A percentile compares a stretch with the other conserved stretches of the same genome.
Evolutionary conservation across 139 green algal species (phyloP).

Genomic region (Closterium sp.): DNA sequence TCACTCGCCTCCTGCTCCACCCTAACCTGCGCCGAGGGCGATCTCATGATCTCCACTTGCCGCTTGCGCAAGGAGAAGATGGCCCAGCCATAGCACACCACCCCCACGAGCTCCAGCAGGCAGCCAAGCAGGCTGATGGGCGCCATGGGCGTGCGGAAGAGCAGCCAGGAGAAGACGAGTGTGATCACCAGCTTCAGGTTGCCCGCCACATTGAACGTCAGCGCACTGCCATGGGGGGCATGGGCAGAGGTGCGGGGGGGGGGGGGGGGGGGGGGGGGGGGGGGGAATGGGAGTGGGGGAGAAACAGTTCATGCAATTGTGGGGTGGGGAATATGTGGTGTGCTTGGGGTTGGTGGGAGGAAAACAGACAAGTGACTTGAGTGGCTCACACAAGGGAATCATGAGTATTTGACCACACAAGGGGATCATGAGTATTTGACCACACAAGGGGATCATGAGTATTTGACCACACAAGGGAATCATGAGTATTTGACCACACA

Average conservation of each 20-base stretch:
- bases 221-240: not conserved
- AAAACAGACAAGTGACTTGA: too few relatives aligned
- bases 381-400: too few relatives aligned
- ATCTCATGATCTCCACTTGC: not conserved
- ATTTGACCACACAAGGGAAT: not conserved
- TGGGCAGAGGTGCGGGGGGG: too few relatives aligned
- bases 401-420: not conserved
- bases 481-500: not conserved
- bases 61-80: not conserved
- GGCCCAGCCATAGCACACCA: slow-evolving; percentile 13
- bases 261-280: too few relatives aligned
- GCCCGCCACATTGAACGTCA: slow-evolving; percentile 39
- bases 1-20: slow-evolving; percentile 3
- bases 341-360: too few relatives aligned
- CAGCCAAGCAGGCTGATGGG: not conserved
- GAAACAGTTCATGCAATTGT: too few relatives aligned
- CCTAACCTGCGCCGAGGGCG: slow-evolving; percentile 1
- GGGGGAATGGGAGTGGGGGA: too few relatives aligned
- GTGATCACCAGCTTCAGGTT: slow-evolving; percentile 35
- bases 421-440: not conserved
- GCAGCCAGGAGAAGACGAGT: not conserved
- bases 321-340: too few relatives aligned
- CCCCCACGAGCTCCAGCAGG: not conserved
- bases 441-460: too few relatives aligned
- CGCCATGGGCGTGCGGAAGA: slow-evolving; percentile 22